Evolutionary conservation across 2,329 filamentous ascomycete genomes (phyloP).

Genomic region (Grosmannia serpens): DNA sequence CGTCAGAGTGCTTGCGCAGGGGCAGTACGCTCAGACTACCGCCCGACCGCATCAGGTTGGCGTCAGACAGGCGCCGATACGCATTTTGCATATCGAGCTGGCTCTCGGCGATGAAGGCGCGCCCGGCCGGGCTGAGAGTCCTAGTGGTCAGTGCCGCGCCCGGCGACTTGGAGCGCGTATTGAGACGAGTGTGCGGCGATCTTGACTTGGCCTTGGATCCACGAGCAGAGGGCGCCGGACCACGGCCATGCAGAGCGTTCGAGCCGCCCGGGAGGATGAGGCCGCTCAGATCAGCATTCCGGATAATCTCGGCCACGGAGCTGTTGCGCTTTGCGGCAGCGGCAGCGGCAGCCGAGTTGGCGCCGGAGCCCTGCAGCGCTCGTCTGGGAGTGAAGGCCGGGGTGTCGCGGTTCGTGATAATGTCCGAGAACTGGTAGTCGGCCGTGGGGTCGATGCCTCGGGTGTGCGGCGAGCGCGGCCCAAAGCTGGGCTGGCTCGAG

Average conservation of each 20-base stretch:
- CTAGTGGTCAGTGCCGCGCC: slow-evolving; percentile 20
- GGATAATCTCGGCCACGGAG: slow-evolving; percentile 42
- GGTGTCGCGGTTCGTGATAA: slow-evolving; percentile 39
- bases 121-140: slow-evolving; percentile 26
- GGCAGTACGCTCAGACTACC: slow-evolving; percentile 52
- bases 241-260: slow-evolving; percentile 21
- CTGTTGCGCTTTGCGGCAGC: slow-evolving; percentile 8
- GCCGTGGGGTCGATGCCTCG: slow-evolving; percentile 29
- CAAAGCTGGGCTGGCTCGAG: slow-evolving; percentile 36
- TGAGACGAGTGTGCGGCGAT: slow-evolving; percentile 40
- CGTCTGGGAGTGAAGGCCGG: slow-evolving; percentile 39
- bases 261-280: slow-evolving; percentile 36
- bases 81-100: slow-evolving; percentile 58
- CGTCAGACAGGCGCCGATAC: slow-evolving; percentile 61
- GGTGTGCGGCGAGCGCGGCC: slow-evolving; percentile 21
- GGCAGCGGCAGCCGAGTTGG: not conserved
- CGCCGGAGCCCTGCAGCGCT: slow-evolving; percentile 20
- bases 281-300: slow-evolving; percentile 36
- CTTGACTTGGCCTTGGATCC: slow-evolving; percentile 34
- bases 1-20: slow-evolving; percentile 32
- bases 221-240: slow-evolving; percentile 21
- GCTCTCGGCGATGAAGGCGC: slow-evolving; percentile 44
- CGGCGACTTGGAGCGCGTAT: slow-evolving; percentile 37
- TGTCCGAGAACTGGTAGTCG: slow-evolving; percentile 52
- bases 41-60: slow-evolving; percentile 51